A percentile compares a stretch with the other conserved stretches of the same genome.
Evolutionary conservation across 768 basidiomycete genomes (phyloP).

Genomic region (Tylopilus felleus): DNA sequence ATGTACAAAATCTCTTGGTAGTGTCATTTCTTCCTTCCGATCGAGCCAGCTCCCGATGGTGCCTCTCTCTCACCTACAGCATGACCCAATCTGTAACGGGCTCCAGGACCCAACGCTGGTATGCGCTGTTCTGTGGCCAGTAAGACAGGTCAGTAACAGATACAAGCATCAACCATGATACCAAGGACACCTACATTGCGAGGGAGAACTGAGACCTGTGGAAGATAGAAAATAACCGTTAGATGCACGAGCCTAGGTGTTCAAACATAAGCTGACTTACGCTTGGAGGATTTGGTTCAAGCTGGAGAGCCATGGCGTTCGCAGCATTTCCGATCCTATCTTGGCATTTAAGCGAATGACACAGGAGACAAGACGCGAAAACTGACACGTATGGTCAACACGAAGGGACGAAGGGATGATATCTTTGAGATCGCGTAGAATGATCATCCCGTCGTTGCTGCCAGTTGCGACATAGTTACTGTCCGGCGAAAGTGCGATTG

Average conservation of each 20-base stretch:
- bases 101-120: constrained; percentile 11
- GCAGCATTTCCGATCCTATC: constrained; percentile 5
- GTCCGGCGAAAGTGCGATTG: constrained; percentile 9
- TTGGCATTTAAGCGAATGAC: not conserved
- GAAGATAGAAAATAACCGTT: not conserved
- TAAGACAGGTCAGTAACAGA: not conserved
- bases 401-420: not conserved
- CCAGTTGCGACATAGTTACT: not conserved
- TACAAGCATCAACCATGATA: not conserved
- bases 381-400: not conserved
- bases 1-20: too few relatives aligned
- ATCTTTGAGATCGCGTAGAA: not conserved
- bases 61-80: not conserved
- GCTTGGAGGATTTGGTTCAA: not conserved
- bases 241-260: not conserved
- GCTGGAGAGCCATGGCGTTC: constrained; percentile 3
- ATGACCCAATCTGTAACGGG: not conserved
- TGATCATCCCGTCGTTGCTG: not conserved
- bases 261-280: not conserved
- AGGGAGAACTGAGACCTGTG: not conserved
- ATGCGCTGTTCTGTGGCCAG: not conserved
- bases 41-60: too few relatives aligned
- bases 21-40: too few relatives aligned
- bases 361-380: not conserved
- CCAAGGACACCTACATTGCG: constrained; percentile 1